A percentile compares a stretch with the other conserved stretches of the same genome.
Evolutionary conservation across 768 basidiomycete species (phyloP).

Genomic region (Russula ochroleuca): DNA sequence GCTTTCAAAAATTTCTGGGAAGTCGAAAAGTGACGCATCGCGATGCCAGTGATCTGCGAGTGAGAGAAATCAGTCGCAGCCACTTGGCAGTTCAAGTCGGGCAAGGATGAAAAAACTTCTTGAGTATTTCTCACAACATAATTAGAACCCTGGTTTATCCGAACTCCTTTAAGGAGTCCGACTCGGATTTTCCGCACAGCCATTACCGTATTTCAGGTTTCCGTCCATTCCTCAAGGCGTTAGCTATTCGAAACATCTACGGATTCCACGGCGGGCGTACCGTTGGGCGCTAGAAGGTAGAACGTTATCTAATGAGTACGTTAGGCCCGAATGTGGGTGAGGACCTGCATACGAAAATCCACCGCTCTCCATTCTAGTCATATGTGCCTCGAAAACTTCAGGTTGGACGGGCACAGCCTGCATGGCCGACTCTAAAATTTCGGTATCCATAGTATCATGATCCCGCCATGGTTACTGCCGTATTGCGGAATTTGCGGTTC

Average conservation of each 20-base stretch:
- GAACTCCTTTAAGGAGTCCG: neutral
- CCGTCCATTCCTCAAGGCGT: neutral
- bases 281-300: neutral
- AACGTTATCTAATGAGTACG: neutral
- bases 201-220: neutral
- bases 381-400: neutral
- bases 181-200: neutral
- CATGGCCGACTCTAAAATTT: neutral
- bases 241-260: neutral
- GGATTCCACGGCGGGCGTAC: neutral
- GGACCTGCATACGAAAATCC: neutral
- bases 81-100: neutral
- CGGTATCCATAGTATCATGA: neutral
- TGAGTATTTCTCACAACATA: neutral
- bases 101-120: neutral
- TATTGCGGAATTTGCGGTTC: too few species aligned
- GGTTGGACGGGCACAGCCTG: neutral
- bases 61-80: neutral
- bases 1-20: neutral
- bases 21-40: neutral
- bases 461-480: neutral
- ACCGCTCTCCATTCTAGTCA: neutral
- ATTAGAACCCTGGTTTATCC: neutral
- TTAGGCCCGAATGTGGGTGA: neutral
- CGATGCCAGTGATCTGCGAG: neutral